A percentile compares a stretch with the other conserved stretches of the same genome.
Evolutionary conservation across 441 rosid species (phyloP).

Genomic region (Adansonia rubrostipa): DNA sequence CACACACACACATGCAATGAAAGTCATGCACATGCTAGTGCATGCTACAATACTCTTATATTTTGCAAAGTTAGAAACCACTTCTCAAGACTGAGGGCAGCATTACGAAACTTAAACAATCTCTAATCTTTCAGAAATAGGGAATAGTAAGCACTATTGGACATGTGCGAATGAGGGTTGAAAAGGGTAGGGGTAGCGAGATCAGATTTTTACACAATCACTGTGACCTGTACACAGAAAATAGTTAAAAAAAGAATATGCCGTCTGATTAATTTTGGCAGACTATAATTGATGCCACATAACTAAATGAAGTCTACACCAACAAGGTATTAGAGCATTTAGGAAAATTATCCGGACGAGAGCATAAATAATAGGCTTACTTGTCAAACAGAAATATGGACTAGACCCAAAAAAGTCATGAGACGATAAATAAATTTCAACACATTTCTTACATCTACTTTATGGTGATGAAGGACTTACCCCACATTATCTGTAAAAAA

Average conservation of each 20-base stretch:
- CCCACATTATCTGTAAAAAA: slow-evolving; percentile 28
- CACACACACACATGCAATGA: not conserved
- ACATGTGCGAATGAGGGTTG: not conserved
- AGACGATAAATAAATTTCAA: not conserved
- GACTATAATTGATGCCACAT: slow-evolving; percentile 8
- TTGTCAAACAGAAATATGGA: not conserved
- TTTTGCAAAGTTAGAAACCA: not conserved
- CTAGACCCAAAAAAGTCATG: not conserved
- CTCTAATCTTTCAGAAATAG: not conserved
- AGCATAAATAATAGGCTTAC: not conserved
- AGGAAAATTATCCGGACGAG: not conserved
- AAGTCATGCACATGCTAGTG: not conserved
- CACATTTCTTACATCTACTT: slow-evolving; percentile 7
- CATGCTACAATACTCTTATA: not conserved
- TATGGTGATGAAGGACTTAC: slow-evolving; percentile 36
- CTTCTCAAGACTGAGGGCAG: not conserved
- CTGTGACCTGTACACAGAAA: not conserved
- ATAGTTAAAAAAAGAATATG: not conserved
- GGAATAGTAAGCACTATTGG: not conserved
- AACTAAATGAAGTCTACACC: not conserved
- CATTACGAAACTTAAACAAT: not conserved
- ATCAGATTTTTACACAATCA: not conserved
- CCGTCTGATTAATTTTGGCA: not conserved
- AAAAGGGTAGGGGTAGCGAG: not conserved
- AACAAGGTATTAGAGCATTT: slow-evolving; percentile 5